Conservation (phyloP, 495 filamentous ascomycete species). For the Thermothielavioides terrestris region DNA sequence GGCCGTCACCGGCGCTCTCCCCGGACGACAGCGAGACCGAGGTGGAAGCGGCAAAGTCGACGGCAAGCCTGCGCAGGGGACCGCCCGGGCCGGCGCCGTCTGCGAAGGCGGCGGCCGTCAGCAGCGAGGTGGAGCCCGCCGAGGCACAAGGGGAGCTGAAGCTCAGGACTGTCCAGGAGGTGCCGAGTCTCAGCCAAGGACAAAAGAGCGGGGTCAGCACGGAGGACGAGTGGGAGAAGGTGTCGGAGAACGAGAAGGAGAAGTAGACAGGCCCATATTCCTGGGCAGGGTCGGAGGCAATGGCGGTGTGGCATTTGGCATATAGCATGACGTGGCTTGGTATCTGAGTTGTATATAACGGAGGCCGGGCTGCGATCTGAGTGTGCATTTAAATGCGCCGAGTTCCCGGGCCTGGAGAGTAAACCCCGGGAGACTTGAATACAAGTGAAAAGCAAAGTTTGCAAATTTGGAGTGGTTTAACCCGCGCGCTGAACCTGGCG, state of each 20-base stretch:
- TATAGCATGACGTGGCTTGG: neutral
- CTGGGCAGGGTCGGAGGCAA: no score
- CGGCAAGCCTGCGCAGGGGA: constrained; percentile 17
- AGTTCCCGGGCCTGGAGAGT: no score
- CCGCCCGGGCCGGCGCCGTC: constrained; percentile 2
- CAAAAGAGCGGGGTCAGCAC: constrained; percentile 43
- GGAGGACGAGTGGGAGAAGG: constrained; percentile 53
- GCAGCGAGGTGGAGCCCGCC: constrained; percentile 31
- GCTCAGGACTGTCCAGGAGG: constrained; percentile 22
- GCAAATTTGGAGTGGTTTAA: neutral
- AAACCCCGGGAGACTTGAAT: no score
- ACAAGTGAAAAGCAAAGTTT: no score
- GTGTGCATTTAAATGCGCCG: neutral
- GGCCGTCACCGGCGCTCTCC: constrained; percentile 5
- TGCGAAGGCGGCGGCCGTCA: constrained; percentile 17
- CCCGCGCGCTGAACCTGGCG: neutral
- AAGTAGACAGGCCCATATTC: constrained; percentile 40
- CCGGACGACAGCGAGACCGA: constrained; percentile 44
- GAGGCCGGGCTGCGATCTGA: neutral
- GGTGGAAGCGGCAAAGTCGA: constrained; percentile 35
- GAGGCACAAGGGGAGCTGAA: constrained; percentile 35
- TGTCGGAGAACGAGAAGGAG: constrained; percentile 49
- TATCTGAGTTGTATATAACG: neutral
- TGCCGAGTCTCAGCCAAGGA: constrained; percentile 21
- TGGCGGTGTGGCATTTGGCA: neutral